Evolutionary conservation across 805 yeast species (phyloP).

Genomic region (Wickerhamiella kurtzmanii): DNA sequence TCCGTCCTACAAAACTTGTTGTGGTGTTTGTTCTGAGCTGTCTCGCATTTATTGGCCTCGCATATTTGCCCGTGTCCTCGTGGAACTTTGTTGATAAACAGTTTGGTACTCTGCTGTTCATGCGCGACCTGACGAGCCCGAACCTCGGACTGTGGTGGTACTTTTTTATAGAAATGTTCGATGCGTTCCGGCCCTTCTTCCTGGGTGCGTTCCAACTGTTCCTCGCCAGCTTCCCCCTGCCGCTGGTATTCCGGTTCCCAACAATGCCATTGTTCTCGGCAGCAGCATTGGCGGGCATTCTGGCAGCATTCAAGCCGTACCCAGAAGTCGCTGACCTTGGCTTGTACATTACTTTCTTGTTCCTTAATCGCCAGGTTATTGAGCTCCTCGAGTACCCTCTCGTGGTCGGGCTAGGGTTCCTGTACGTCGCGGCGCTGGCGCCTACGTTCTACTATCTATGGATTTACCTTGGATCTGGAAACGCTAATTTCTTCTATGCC

Average conservation of each 20-base stretch:
- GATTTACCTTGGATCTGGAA: conserved; percentile 90
- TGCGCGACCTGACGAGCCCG: conserved; percentile 59
- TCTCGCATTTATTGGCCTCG: conserved; percentile 38
- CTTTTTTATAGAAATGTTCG: conserved; percentile 89
- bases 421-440: conserved; percentile 46
- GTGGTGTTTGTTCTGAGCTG: neutral
- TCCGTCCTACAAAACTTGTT: neutral
- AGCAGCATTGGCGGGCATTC: conserved; percentile 36
- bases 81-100: conserved; percentile 36
- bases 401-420: conserved; percentile 39
- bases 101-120: conserved; percentile 40
- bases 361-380: conserved; percentile 33
- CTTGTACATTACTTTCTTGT: conserved; percentile 35
- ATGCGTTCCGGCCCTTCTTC: conserved; percentile 72
- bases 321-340: conserved; percentile 75
- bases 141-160: conserved; percentile 99
- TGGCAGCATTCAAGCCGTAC: conserved; percentile 63
- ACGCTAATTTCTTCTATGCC: conserved; percentile 92
- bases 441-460: conserved; percentile 89
- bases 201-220: conserved; percentile 71
- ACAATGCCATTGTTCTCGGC: conserved; percentile 47
- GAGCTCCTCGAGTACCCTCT: conserved; percentile 34
- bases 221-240: conserved; percentile 50
- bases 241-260: conserved; percentile 56
- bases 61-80: conserved; percentile 21